These are phyloP conservation scores for Hypoxylon subgilvum DNA, from an alignment of 495 filamentous ascomycete species.

Conservation along the genomic window DNA sequence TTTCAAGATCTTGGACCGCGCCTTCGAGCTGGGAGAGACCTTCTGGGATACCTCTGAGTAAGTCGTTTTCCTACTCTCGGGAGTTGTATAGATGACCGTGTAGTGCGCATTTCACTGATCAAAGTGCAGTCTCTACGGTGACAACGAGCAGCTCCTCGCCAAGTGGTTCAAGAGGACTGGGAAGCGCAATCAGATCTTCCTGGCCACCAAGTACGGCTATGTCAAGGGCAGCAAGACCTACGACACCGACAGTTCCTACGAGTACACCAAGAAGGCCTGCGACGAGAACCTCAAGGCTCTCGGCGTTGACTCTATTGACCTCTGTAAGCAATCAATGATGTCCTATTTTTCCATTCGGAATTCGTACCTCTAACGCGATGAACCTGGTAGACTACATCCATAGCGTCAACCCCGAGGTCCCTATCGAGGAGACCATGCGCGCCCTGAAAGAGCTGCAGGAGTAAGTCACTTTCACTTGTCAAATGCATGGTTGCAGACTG, in stretches of 20 bases:
- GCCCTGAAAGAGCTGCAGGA: constrained; percentile 57
- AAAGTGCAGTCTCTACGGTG: constrained; percentile 43
- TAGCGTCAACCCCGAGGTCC: constrained; percentile 44
- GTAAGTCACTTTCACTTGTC: constrained; percentile 42
- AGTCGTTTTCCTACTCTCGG: neutral
- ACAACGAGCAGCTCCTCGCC: constrained; percentile 56
- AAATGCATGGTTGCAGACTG: no score
- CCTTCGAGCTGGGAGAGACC: constrained; percentile 59
- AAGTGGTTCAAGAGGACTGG: constrained; percentile 60
- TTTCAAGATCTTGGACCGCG: constrained; percentile 59
- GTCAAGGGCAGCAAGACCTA: constrained; percentile 34
- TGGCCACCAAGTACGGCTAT: constrained; percentile 62
- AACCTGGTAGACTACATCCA: constrained; percentile 46
- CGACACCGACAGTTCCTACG: constrained; percentile 46
- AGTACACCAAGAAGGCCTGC: constrained; percentile 55
- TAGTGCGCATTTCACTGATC: neutral
- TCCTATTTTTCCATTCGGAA: neutral
- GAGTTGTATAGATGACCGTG: neutral
- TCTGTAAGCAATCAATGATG: constrained; percentile 47
- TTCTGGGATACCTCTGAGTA: constrained; percentile 65
- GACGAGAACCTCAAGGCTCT: constrained; percentile 51
- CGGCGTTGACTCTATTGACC: constrained; percentile 53
- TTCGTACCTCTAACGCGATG: constrained; percentile 42
- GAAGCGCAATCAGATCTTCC: constrained; percentile 59
- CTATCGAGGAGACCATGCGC: constrained; percentile 57